Conservation (phyloP, 2,329 filamentous ascomycete species). For the Colletotrichum gigasporum region DNA sequence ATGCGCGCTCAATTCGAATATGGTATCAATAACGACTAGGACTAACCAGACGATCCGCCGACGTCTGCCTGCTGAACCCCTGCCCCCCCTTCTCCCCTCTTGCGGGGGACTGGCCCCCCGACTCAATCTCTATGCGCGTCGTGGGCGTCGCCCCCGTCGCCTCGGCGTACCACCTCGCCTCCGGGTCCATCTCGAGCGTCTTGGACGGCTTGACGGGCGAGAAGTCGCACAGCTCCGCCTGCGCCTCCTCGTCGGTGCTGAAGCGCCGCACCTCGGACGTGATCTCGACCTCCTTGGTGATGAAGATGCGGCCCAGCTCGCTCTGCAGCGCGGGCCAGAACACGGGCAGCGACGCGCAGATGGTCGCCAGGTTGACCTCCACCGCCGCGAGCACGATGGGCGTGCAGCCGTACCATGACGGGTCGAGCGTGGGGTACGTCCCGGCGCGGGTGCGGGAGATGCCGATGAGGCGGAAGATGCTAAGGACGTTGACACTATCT, state of each 20-base stretch:
- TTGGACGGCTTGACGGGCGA: neutral
- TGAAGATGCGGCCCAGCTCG: conserved; percentile 42
- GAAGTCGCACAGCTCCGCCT: conserved; percentile 9
- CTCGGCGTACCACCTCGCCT: neutral
- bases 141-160: neutral
- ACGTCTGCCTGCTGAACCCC: conserved; percentile 6
- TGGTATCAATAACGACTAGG: neutral
- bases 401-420: conserved; percentile 45
- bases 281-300: conserved; percentile 45
- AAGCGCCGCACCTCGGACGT: conserved; percentile 32
- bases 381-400: conserved; percentile 44
- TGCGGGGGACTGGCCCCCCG: neutral
- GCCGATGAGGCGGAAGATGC: conserved; percentile 41
- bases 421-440: conserved; percentile 45
- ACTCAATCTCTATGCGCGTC: conserved; percentile 2
- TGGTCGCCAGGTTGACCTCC: conserved; percentile 40
- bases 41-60: conserved; percentile 5
- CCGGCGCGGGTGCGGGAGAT: conserved; percentile 40
- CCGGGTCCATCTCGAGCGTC: neutral
- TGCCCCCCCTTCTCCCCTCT: conserved; percentile 1
- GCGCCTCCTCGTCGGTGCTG: neutral
- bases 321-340: conserved; percentile 37
- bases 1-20: neutral
- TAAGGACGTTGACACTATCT: conserved; percentile 21
- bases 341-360: conserved; percentile 24